A percentile compares a stretch with the other conserved stretches of the same genome.
Evolutionary conservation across 495 filamentous ascomycete genomes (phyloP).

Genomic region (Daldinia loculata): DNA sequence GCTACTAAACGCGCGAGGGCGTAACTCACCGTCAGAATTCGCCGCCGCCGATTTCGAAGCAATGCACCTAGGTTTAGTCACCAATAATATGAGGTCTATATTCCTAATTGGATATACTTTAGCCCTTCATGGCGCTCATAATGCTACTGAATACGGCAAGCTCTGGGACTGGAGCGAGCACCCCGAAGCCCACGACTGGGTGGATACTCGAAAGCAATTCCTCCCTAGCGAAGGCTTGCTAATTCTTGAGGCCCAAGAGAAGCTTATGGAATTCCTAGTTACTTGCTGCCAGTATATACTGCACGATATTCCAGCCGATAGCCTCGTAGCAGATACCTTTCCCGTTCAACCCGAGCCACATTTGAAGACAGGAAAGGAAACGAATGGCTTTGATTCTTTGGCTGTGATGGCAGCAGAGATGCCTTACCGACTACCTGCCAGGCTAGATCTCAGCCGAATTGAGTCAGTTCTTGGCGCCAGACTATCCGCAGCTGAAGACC

Average conservation of each 20-base stretch:
- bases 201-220: conserved; percentile 41
- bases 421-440: conserved; percentile 57
- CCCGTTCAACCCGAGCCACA: conserved; percentile 50
- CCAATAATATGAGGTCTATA: conserved; percentile 45
- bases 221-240: conserved; percentile 57
- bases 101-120: conserved; percentile 56
- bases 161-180: conserved; percentile 56
- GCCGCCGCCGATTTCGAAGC: conserved; percentile 49
- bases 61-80: conserved; percentile 45
- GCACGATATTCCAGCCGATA: conserved; percentile 48
- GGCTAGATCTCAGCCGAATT: conserved; percentile 56
- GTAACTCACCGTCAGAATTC: conserved; percentile 56
- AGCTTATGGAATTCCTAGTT: conserved; percentile 57
- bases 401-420: conserved; percentile 55
- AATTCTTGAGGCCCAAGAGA: conserved; percentile 59
- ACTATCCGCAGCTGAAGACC: conserved; percentile 56
- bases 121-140: conserved; percentile 51
- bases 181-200: conserved; percentile 47
- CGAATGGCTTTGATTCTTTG: conserved; percentile 32
- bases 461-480: conserved; percentile 44
- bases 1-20: conserved; percentile 59
- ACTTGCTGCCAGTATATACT: conserved; percentile 56
- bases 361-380: conserved; percentile 42
- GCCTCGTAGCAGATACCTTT: conserved; percentile 29
- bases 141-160: conserved; percentile 54